Percentiles rank a stretch among this genome's conserved stretches.
phyloP scores from a whole-genome alignment of 768 basidiomycete species.

The Auriscalpium orientale region DNA sequence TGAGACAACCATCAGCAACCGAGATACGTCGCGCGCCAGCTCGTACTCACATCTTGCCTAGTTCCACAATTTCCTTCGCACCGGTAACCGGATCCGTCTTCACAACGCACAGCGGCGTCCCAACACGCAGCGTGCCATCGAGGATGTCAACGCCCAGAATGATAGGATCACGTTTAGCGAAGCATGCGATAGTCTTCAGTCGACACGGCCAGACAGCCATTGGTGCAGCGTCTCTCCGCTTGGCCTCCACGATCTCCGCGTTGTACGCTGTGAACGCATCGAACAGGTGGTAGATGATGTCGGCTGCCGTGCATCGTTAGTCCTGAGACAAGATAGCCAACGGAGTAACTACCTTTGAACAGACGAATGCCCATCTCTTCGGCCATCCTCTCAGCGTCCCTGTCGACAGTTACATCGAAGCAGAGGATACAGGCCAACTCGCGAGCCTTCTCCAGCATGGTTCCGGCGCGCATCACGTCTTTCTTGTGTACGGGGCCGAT shows the following conservation, averaged over 20 bases:
- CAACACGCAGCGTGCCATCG: slow-evolving; percentile 84
- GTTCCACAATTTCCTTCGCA: slow-evolving; percentile 84
- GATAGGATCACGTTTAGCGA: slow-evolving; percentile 95
- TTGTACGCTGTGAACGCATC: slow-evolving; percentile 96
- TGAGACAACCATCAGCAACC: slow-evolving; percentile 3
- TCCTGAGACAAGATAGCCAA: background rate
- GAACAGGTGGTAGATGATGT: slow-evolving; percentile 98
- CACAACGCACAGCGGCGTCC: slow-evolving; percentile 93
- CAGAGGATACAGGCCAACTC: slow-evolving; percentile 93
- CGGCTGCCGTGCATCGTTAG: slow-evolving; percentile 45
- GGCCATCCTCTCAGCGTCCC: slow-evolving; percentile 84
- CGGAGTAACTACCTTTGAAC: slow-evolving; percentile 71
- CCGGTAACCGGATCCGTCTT: slow-evolving; percentile 82
- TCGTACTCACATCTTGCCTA: slow-evolving; percentile 83
- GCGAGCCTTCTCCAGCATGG: slow-evolving; percentile 94
- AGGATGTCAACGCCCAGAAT: slow-evolving; percentile 95
- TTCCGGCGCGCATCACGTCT: slow-evolving; percentile 86
- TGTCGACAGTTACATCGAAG: slow-evolving; percentile 94
- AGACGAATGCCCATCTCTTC: slow-evolving; percentile 91
- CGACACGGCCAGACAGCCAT: slow-evolving; percentile 97
- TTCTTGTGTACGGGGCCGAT: slow-evolving; percentile 96
- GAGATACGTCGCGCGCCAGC: background rate
- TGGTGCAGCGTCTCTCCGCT: slow-evolving; percentile 84
- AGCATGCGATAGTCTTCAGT: slow-evolving; percentile 87
- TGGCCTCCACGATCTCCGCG: slow-evolving; percentile 85